Conservation (phyloP, 2,329 filamentous ascomycete species). For the Xylaria sp. region DNA sequence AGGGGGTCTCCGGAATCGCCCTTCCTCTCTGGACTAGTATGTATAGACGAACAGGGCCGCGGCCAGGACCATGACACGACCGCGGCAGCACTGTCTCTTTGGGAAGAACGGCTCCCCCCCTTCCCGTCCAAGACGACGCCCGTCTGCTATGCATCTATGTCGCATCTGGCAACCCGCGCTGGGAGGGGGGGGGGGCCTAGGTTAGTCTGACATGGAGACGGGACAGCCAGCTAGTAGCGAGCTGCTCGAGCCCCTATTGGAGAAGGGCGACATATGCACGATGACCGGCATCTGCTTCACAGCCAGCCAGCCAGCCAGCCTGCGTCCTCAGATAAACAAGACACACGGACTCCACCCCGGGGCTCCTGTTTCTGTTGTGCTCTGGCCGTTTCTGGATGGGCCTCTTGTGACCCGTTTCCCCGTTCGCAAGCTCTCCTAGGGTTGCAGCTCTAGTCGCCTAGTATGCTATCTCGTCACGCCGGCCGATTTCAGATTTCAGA, state of each 20-base stretch:
- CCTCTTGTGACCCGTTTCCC: constrained; percentile 13
- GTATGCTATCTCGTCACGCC: constrained; percentile 2
- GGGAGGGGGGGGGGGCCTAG: not conserved
- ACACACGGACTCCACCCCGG: constrained; percentile 20
- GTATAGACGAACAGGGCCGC: constrained; percentile 2
- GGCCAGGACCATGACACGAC: constrained; percentile 1
- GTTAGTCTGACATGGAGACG: not conserved
- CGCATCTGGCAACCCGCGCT: constrained; percentile 12
- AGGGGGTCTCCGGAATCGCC: constrained; percentile 7
- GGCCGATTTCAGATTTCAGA: not conserved
- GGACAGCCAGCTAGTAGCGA: not conserved
- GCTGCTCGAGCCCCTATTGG: constrained; percentile 22
- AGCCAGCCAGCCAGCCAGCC: too few relatives aligned
- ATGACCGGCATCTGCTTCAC: constrained; percentile 29
- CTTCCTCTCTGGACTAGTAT: not conserved
- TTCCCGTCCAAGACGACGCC: constrained; percentile 13
- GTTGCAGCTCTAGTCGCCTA: too few relatives aligned
- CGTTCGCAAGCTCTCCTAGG: not conserved
- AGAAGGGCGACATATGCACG: constrained; percentile 23
- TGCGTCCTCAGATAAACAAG: constrained; percentile 24
- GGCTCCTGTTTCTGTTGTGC: constrained; percentile 10
- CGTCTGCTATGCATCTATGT: constrained; percentile 12
- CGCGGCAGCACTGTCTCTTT: constrained; percentile 1
- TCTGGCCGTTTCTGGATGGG: constrained; percentile 22
- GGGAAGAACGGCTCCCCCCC: constrained; percentile 10